Base-by-base conservation (phyloP, 176 grass and related monocot species). In the Stipa capillata region DNA sequence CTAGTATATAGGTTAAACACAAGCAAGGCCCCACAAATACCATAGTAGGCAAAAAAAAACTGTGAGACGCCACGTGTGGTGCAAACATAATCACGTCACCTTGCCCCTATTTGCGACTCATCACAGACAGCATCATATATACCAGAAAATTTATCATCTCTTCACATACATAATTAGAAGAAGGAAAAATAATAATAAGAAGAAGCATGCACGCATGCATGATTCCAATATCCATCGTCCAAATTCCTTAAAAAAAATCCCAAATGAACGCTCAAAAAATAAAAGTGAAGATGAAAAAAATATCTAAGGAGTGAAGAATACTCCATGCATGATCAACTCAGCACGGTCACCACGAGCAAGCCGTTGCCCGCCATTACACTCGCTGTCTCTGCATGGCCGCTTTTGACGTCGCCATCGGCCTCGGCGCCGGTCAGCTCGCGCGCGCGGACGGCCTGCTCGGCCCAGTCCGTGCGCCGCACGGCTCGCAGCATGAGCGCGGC, bases 401-500 rank as follows among this genome's bases (percentile, higher is more conserved):
- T 40, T 43, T 75, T 67, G 78, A 76, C 42, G 72, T 78, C 21
- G 43, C 67, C 82, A 61, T 43, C 9, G 56, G 20, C 50, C 3
- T 60, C 34, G 8, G 18, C 73, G 20, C 79, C 61, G 31, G 79
- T 90, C 8, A 97, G 83, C 34, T 73, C 57, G 67, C 76, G 67
- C 24, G 89, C 91, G 28, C 85, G 87, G 56, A 50, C 67, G 41
- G 69, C 82, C 79, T 94, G 86, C 65, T 77, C 79, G 1, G 29
- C 34, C 94, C 94, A 97, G 71, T 94, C 82, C 2, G 88, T 94
- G 34, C 74, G 44, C 23, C 9, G 77, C 50, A 97, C 81, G 39
- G 82, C 77, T 44, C 35, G 58, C 66, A 90, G 79, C 94, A 97
- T 97, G 32, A 92, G 60, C 55, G 80, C 87, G 6, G 89, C 87